phyloP scores from a whole-genome alignment of 2,329 filamentous ascomycete species.

The Fusarium nodosum region DNA sequence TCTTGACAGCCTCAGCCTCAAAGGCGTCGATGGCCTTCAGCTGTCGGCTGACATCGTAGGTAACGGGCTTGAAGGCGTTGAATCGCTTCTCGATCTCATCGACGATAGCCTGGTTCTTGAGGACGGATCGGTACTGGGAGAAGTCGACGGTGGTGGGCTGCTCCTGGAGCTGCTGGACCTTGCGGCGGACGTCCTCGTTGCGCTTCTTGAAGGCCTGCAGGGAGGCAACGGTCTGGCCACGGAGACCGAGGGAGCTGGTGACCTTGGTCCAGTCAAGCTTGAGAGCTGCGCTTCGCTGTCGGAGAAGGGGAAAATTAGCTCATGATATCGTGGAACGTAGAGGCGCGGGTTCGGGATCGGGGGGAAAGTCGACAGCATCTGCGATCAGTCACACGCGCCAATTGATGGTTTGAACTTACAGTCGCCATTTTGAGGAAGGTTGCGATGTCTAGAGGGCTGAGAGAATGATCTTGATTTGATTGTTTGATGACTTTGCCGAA shows the following conservation, averaged over 20 bases:
- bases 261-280: conserved; percentile 99
- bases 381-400: conserved; percentile 42
- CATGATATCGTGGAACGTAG: conserved; percentile 52
- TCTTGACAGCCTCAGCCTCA: conserved; percentile 96
- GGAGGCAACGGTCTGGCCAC: conserved; percentile 90
- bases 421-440: conserved; percentile 74
- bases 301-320: conserved; percentile 66
- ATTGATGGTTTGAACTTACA: conserved; percentile 67
- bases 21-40: conserved; percentile 99
- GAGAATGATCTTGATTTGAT: conserved; percentile 62
- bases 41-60: conserved; percentile 93
- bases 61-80: conserved; percentile 88
- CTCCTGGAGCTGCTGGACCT: conserved; percentile 86
- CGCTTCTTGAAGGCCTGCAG: conserved; percentile 99
- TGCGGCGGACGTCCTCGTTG: conserved; percentile 98
- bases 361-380: conserved; percentile 33
- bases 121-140: conserved; percentile 86
- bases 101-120: conserved; percentile 96
- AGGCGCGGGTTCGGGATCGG: conserved; percentile 33
- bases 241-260: conserved; percentile 92
- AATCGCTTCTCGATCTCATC: conserved; percentile 99
- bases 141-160: conserved; percentile 92
- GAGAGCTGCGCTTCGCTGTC: conserved; percentile 94
- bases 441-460: conserved; percentile 62
- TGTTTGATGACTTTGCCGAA: conserved; percentile 63